phyloP scores from a whole-genome alignment of 352 stramenopile species.

The Phytophthora agathidicida region DNA sequence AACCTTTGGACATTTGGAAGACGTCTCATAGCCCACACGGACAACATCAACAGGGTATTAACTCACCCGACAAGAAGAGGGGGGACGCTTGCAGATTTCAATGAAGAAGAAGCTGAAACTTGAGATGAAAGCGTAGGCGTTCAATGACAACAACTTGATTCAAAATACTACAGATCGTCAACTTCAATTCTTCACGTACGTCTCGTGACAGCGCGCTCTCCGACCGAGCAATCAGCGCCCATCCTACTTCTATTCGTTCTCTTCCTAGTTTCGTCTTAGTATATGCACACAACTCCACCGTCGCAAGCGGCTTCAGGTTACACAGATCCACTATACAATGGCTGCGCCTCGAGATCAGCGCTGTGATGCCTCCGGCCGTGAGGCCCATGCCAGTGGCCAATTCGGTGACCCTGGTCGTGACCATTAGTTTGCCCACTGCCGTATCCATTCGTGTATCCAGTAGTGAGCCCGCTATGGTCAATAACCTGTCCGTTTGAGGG shows the following conservation, averaged over 20 bases:
- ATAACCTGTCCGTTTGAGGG: slow-evolving; percentile 26
- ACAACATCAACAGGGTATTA: no score
- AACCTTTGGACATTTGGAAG: neutral
- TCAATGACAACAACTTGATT: slow-evolving; percentile 4
- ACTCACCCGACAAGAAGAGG: no score
- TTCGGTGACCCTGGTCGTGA: slow-evolving; percentile 14
- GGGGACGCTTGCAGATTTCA: no score
- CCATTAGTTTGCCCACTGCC: slow-evolving; percentile 15
- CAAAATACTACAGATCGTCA: slow-evolving; percentile 28
- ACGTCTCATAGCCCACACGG: no score
- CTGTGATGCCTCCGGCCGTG: slow-evolving; percentile 26
- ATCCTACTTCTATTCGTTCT: slow-evolving; percentile 33
- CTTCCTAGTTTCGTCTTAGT: slow-evolving; percentile 21
- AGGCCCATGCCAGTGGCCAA: slow-evolving; percentile 26
- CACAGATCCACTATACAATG: slow-evolving; percentile 37
- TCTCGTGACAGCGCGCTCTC: slow-evolving; percentile 3
- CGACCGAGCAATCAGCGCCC: neutral
- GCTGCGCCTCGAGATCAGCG: slow-evolving; percentile 33
- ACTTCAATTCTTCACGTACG: slow-evolving; percentile 33
- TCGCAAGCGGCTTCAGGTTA: slow-evolving; percentile 21
- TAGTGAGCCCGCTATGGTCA: slow-evolving; percentile 21
- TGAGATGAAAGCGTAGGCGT: no score
- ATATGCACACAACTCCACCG: slow-evolving; percentile 19
- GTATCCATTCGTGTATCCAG: slow-evolving; percentile 22
- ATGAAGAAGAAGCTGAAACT: no score